Evolutionary conservation across 2,329 filamentous ascomycete species (phyloP).

Genomic region (Exophiala sideris): DNA sequence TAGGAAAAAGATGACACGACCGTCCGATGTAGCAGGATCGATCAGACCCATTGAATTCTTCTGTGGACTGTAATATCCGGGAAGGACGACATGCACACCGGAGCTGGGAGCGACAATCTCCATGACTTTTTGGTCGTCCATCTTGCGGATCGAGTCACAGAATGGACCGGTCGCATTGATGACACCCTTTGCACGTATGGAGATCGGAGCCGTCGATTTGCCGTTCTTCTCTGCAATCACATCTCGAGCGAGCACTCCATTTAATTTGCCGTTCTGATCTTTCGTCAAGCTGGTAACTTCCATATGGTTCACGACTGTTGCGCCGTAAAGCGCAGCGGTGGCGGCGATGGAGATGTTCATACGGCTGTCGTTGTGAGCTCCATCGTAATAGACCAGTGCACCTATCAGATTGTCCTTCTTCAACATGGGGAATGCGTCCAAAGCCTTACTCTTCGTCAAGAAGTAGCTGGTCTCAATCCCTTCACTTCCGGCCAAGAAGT

Average conservation of each 20-base stretch:
- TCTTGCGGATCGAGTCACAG: constrained; percentile 78
- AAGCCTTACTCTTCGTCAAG: constrained; percentile 76
- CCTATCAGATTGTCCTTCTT: constrained; percentile 75
- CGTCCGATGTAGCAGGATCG: constrained; percentile 81
- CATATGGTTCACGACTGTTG: constrained; percentile 77
- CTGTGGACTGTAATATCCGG: constrained; percentile 78
- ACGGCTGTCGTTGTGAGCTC: constrained; percentile 84
- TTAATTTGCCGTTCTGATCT: constrained; percentile 67
- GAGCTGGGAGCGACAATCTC: constrained; percentile 84
- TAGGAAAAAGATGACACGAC: constrained; percentile 87
- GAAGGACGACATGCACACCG: constrained; percentile 81
- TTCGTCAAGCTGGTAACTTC: constrained; percentile 76
- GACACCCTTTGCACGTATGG: constrained; percentile 72
- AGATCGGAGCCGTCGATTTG: constrained; percentile 53
- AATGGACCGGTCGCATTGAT: constrained; percentile 90
- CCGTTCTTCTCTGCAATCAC: constrained; percentile 64
- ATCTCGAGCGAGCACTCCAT: constrained; percentile 71
- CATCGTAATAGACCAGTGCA: constrained; percentile 86
- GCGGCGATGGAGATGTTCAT: constrained; percentile 89
- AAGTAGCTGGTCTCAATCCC: constrained; percentile 90
- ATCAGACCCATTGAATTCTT: constrained; percentile 74
- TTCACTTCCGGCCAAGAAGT: constrained; percentile 78
- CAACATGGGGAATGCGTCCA: constrained; percentile 85
- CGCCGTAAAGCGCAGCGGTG: constrained; percentile 83
- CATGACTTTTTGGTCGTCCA: constrained; percentile 68